Evolutionary conservation across 208 protist species (phyloP).

Genomic region (Endotrypanum monterogeii): DNA sequence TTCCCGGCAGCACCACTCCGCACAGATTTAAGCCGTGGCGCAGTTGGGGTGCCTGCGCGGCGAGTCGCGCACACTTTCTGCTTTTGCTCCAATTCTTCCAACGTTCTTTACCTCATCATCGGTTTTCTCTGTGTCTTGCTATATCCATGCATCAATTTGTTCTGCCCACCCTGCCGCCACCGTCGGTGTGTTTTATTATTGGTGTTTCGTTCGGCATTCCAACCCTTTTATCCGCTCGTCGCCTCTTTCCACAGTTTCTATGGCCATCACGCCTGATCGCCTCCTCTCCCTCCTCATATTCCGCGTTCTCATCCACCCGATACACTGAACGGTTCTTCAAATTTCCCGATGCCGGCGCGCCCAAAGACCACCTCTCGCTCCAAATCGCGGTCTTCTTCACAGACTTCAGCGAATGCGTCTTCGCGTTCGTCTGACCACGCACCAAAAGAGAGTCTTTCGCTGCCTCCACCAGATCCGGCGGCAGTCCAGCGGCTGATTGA

Average conservation of each 20-base stretch:
- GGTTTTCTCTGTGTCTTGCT: not conserved
- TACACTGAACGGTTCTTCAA: not conserved
- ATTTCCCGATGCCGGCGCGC: conserved; percentile 26
- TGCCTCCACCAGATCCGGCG: conserved; percentile 49
- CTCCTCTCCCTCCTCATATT: no score
- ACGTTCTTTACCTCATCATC: not conserved
- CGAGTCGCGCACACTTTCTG: not conserved
- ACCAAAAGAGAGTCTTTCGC: conserved; percentile 17
- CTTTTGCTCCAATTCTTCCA: not conserved
- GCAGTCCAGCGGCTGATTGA: conserved; percentile 78
- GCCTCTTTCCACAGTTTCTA: not conserved
- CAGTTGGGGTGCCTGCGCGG: not conserved
- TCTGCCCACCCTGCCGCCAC: not conserved
- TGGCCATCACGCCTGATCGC: not conserved
- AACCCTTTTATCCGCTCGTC: not conserved
- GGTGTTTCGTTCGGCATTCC: not conserved
- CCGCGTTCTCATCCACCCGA: not conserved
- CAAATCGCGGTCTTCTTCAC: conserved; percentile 29
- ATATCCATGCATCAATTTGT: not conserved
- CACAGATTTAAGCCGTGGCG: not conserved
- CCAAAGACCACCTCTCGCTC: conserved; percentile 31
- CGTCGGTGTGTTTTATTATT: not conserved
- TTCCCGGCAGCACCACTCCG: not conserved
- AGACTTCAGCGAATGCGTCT: conserved; percentile 18
- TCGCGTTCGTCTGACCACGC: conserved; percentile 18